phyloP scores from a whole-genome alignment of 176 grass and related monocot species.

The Zea luxurians region DNA sequence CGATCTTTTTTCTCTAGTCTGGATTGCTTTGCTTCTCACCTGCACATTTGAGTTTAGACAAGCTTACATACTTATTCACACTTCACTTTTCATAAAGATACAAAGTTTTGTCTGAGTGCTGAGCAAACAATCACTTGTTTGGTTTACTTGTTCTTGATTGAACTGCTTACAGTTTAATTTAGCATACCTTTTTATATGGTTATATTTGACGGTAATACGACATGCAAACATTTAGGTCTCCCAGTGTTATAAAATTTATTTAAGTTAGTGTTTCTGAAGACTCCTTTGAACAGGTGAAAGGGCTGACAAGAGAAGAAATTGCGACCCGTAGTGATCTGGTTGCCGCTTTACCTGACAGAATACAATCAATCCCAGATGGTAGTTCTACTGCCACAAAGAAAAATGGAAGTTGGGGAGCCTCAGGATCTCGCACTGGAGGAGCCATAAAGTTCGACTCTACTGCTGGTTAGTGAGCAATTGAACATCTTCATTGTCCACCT shows the following conservation, averaged over 20 bases:
- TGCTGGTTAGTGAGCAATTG: constrained; percentile 49
- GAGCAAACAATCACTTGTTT: neutral
- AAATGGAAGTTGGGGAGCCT: constrained; percentile 71
- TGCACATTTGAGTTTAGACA: neutral
- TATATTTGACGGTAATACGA: neutral
- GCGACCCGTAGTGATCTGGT: constrained; percentile 75
- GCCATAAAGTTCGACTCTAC: constrained; percentile 78
- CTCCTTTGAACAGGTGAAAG: constrained; percentile 74
- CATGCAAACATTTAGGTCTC: neutral
- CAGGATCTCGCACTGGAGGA: constrained; percentile 64
- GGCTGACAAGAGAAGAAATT: constrained; percentile 90
- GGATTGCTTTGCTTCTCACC: constrained; percentile 1
- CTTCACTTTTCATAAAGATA: neutral
- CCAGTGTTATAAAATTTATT: neutral
- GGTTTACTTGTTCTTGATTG: neutral
- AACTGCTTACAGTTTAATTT: neutral
- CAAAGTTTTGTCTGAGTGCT: neutral
- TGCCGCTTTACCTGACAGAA: constrained; percentile 77
- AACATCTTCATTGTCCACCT: neutral
- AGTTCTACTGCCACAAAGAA: constrained; percentile 66
- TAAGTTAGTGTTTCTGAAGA: neutral
- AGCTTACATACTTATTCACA: neutral
- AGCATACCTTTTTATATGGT: neutral
- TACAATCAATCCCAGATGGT: constrained; percentile 92
- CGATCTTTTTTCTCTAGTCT: neutral